Base-by-base conservation (phyloP, 2,329 filamentous ascomycete genomes). In the Monosporascus cannonballus region DNA sequence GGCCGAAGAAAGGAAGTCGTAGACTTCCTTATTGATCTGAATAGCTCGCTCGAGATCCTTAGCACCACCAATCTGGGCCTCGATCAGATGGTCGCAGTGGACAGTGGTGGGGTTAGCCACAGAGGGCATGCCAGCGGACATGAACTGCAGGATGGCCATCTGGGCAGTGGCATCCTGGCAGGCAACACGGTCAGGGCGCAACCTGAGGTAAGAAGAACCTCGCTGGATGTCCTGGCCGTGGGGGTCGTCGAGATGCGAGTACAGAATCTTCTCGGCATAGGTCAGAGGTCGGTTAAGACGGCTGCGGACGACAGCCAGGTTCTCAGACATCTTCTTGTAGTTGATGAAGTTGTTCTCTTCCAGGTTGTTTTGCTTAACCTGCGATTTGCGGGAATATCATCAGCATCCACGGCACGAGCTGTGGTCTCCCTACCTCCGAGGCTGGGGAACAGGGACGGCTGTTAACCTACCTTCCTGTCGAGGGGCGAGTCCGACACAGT, bases 121-220 rank as follows among this genome's bases (percentile, higher is more conserved):
- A 24, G 87, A 86, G 61, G 90, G 89, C 90, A 99, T 93, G 72
- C 93, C 93, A 56, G 94, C 93, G 52, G 90, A 96, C 92, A 99
- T 99, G 84, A 99, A 99, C 80, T 99, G 94, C 55, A 99, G 83
- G 64, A 99, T 96, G 60, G 94, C 94, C 94, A 99, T 99, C 83
- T 99, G 94, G 59, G 94, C 94, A 56, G 94, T 97, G 71, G 94
- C 94, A 83, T 99, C 94, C 81, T 99, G 94, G 82, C 94, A 97
- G 73, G 94, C 94, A 67, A 99, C 94, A 74, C 94, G 90, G 72
- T 99, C 94, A 54, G 94, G 94, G 62, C 94, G 89, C 64, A 99
- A 86, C 80, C 93, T 96, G 63, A 99, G 85, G 77, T 99, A 97
- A 56, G 92, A 96, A 66, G 84, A 84, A 69, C 94, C 94, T 72